Evolutionary conservation across 345 rosid genomes (phyloP).

Genomic region (Pelargonium nanum): DNA sequence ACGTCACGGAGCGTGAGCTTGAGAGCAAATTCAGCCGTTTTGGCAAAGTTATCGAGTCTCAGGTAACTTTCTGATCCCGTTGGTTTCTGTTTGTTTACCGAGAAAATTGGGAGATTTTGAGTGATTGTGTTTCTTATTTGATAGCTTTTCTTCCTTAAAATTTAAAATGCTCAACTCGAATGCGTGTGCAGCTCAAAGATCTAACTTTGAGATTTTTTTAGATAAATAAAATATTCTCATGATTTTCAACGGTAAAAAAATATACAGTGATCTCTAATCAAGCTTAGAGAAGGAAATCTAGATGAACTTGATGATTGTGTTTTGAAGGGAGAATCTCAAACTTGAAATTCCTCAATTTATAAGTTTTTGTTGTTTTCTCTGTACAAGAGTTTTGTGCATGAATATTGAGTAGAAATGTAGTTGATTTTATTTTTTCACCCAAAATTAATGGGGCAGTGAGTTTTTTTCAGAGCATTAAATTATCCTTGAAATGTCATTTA

Average conservation of each 20-base stretch:
- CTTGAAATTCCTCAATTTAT: background rate
- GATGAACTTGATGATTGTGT: too few relatives aligned
- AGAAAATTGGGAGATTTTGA: background rate
- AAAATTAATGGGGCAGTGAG: too few relatives aligned
- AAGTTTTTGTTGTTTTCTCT: too few relatives aligned
- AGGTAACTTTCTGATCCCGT: constrained; percentile 32
- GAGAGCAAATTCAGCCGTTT: constrained; percentile 68
- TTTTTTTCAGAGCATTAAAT: too few relatives aligned
- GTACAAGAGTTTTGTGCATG: background rate
- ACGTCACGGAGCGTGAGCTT: constrained; percentile 74
- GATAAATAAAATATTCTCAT: too few relatives aligned
- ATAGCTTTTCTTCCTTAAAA: background rate
- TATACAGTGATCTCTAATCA: too few relatives aligned
- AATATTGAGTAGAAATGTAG: background rate
- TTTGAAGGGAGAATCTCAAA: background rate
- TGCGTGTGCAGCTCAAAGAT: background rate
- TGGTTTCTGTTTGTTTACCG: background rate
- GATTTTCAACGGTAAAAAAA: background rate
- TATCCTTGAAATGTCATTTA: background rate
- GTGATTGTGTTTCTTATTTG: background rate
- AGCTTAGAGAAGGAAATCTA: too few relatives aligned
- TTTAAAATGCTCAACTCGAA: background rate
- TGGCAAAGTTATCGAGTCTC: constrained; percentile 75
- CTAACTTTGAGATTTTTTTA: background rate
- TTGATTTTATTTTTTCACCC: too few relatives aligned